Conservation (phyloP, 495 filamentous ascomycete genomes). For the Glonium stellatum region DNA sequence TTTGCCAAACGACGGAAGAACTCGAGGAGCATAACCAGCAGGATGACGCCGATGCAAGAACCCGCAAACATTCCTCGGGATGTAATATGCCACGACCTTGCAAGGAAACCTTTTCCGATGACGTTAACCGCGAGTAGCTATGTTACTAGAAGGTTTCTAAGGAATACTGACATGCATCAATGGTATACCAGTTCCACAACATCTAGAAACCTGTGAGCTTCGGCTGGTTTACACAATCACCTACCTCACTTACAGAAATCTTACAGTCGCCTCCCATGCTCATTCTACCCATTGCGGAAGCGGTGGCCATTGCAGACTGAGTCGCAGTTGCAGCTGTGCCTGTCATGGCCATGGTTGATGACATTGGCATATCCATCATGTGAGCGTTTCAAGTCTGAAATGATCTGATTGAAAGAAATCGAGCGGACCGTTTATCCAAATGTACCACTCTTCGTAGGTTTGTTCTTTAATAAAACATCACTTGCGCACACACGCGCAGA, state of each 20-base stretch:
- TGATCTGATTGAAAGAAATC: no score
- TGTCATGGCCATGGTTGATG: constrained; percentile 11
- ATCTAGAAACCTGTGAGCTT: constrained; percentile 37
- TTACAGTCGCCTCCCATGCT: constrained; percentile 25
- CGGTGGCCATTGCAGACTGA: neutral
- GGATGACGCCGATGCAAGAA: constrained; percentile 51
- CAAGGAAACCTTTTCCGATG: constrained; percentile 43
- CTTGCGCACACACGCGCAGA: no score
- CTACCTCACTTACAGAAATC: constrained; percentile 26
- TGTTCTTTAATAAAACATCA: no score
- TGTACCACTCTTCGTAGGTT: no score
- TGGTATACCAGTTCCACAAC: constrained; percentile 55
- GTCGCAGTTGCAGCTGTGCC: constrained; percentile 13
- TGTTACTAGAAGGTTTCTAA: neutral
- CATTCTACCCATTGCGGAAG: constrained; percentile 12
- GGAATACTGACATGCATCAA: constrained; percentile 35
- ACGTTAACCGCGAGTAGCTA: constrained; percentile 34
- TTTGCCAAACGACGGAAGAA: constrained; percentile 45
- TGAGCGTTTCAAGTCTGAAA: no score
- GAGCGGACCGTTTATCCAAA: no score
- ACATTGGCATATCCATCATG: constrained; percentile 16
- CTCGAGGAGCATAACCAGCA: constrained; percentile 49
- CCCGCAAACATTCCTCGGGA: constrained; percentile 46
- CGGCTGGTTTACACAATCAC: neutral
- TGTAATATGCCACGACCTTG: constrained; percentile 42